A percentile compares a stretch with the other conserved stretches of the same genome.
Conservation (phyloP, 1,284 basidiomycete species). For the Cutaneotrichosporon sp. region DNA sequence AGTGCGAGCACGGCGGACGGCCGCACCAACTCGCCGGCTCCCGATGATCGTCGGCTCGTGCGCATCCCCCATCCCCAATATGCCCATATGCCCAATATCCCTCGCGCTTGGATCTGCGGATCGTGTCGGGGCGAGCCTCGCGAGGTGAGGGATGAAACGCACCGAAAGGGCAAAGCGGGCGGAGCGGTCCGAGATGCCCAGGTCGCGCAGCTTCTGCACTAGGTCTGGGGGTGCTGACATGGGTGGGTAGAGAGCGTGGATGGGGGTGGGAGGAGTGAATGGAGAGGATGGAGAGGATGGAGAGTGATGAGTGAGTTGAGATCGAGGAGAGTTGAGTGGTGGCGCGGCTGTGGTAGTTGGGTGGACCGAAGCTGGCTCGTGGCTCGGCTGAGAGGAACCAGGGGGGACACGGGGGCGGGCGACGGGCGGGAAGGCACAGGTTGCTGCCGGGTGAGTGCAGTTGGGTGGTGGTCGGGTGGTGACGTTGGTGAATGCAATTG, state of each 20-base stretch:
- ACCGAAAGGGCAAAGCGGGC: constrained; percentile 47
- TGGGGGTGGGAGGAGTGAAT: not conserved
- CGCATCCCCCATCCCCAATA: not conserved
- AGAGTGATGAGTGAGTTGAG: not conserved
- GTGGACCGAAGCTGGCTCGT: no score
- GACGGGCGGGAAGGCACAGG: no score
- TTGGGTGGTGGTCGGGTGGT: no score
- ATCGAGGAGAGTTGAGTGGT: not conserved
- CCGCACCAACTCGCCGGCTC: no score
- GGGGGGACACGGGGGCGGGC: no score
- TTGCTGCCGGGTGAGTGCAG: no score
- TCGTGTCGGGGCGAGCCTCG: not conserved
- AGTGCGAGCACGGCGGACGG: no score
- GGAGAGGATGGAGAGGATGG: no score
- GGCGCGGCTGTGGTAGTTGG: not conserved
- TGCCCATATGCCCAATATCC: not conserved
- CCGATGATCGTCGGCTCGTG: no score
- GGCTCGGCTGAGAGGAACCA: no score
- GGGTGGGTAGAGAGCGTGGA: not conserved
- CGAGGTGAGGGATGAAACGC: constrained; percentile 16
- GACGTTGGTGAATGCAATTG: no score
- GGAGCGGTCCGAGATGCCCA: constrained; percentile 48
- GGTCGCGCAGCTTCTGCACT: constrained; percentile 38
- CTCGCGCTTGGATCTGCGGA: not conserved
- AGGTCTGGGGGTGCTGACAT: constrained; percentile 26